phyloP scores from a whole-genome alignment of 345 rosid genomes.

The Lepidium didymum region DNA sequence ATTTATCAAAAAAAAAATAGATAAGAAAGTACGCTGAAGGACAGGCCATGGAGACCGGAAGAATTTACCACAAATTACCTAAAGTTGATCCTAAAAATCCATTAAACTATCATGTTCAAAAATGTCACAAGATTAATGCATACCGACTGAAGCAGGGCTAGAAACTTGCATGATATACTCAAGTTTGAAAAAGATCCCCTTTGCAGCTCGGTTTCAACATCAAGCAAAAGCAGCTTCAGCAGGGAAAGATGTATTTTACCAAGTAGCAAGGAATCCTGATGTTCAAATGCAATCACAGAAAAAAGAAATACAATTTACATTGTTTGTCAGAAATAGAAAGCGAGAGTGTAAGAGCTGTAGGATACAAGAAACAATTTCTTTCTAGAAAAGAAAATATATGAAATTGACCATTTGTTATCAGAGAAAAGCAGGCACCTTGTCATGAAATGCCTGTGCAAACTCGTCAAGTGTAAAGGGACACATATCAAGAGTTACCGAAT shows the following conservation, averaged over 20 bases:
- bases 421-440: slow-evolving; percentile 52
- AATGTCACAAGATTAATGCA: slow-evolving; percentile 25
- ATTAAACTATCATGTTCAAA: background rate
- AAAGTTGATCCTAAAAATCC: background rate
- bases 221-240: slow-evolving; percentile 70
- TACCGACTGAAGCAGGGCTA: slow-evolving; percentile 89
- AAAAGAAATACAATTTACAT: slow-evolving; percentile 2
- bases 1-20: background rate
- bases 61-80: background rate
- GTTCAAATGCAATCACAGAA: background rate
- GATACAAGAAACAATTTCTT: background rate
- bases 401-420: background rate
- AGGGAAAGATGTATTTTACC: slow-evolving; percentile 87
- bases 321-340: background rate
- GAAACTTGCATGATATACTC: slow-evolving; percentile 81
- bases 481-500: slow-evolving; percentile 48
- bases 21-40: background rate
- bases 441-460: slow-evolving; percentile 87
- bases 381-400: background rate
- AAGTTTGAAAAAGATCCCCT: slow-evolving; percentile 42
- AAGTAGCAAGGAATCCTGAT: slow-evolving; percentile 84
- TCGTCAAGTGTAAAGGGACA: slow-evolving; percentile 83
- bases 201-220: slow-evolving; percentile 58
- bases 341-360: background rate
- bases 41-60: background rate